Evolutionary conservation across 768 basidiomycete genomes (phyloP).

Genomic region (Tylopilus felleus): DNA sequence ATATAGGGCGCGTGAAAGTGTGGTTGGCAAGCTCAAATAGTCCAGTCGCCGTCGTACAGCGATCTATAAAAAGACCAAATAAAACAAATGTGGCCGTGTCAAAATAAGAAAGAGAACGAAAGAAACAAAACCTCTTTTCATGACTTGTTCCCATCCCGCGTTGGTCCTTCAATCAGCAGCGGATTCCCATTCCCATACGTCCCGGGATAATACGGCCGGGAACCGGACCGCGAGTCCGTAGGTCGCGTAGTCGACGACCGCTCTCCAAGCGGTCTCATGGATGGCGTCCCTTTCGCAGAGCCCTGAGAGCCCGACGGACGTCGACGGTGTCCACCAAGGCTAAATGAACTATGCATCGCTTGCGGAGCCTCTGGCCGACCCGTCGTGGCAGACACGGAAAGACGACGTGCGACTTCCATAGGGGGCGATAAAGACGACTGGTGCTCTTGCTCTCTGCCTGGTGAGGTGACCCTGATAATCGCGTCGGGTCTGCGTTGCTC

Average conservation of each 20-base stretch:
- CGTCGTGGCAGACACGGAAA: conserved; percentile 42
- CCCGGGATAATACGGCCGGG: conserved; percentile 22
- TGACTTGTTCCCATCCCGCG: conserved; percentile 24
- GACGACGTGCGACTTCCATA: conserved; percentile 45
- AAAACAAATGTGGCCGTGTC: neutral
- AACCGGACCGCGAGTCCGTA: conserved; percentile 19
- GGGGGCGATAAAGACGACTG: conserved; percentile 42
- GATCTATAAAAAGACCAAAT: conserved; percentile 10
- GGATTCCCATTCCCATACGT: conserved; percentile 18
- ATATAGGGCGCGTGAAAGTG: neutral
- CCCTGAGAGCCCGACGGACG: conserved; percentile 10
- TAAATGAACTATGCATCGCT: conserved; percentile 15
- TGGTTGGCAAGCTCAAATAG: conserved; percentile 10
- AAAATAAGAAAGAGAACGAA: neutral
- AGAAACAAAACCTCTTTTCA: conserved; percentile 12
- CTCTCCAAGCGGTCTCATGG: conserved; percentile 20
- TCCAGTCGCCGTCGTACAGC: conserved; percentile 10
- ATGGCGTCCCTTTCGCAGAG: conserved; percentile 20
- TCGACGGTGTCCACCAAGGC: conserved; percentile 20
- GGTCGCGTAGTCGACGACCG: conserved; percentile 19
- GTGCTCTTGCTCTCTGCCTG: conserved; percentile 41
- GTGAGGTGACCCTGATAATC: conserved; percentile 38
- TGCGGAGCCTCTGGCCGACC: conserved; percentile 44
- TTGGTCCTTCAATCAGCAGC: conserved; percentile 9
- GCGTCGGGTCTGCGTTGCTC: conserved; percentile 34